Percentiles rank a stretch among this genome's conserved stretches.
phyloP scores from a whole-genome alignment of 2,329 filamentous ascomycete genomes.

The Penicillium sp. region DNA sequence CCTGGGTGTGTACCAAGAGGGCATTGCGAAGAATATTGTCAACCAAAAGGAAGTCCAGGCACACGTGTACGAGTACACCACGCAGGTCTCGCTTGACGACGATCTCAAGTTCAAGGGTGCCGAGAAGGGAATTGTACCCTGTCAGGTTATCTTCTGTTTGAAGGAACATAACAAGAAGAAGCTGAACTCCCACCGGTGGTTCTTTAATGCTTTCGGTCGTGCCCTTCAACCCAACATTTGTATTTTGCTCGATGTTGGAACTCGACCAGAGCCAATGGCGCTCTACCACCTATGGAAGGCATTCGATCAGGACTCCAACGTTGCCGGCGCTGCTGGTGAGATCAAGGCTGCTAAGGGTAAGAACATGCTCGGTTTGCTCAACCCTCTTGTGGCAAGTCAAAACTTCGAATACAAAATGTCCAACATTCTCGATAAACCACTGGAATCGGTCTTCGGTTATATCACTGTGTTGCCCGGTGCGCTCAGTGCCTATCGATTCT shows the following conservation, averaged over 20 bases:
- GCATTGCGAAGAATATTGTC: constrained; percentile 97
- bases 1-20: constrained; percentile 96
- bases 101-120: constrained; percentile 98
- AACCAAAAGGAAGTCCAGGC: constrained; percentile 94
- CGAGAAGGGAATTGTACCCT: constrained; percentile 97
- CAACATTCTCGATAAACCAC: constrained; percentile 94
- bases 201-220: constrained; percentile 96
- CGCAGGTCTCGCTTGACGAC: constrained; percentile 90
- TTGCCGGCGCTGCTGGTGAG: constrained; percentile 93
- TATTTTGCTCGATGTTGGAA: constrained; percentile 94
- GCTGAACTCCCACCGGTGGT: constrained; percentile 97
- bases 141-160: constrained; percentile 96
- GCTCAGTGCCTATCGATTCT: constrained; percentile 90
- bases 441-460: constrained; percentile 96
- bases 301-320: constrained; percentile 95
- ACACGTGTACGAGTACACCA: constrained; percentile 98
- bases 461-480: constrained; percentile 96
- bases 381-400: constrained; percentile 91
- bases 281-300: constrained; percentile 99
- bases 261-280: constrained; percentile 80
- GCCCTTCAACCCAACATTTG: constrained; percentile 94
- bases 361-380: constrained; percentile 76
- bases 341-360: constrained; percentile 97
- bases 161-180: constrained; percentile 99
- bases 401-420: constrained; percentile 99